Percentiles rank a stretch among this genome's conserved stretches.
Conservation (phyloP, 208 protist genomes). For the Herpetomonas muscarum region DNA sequence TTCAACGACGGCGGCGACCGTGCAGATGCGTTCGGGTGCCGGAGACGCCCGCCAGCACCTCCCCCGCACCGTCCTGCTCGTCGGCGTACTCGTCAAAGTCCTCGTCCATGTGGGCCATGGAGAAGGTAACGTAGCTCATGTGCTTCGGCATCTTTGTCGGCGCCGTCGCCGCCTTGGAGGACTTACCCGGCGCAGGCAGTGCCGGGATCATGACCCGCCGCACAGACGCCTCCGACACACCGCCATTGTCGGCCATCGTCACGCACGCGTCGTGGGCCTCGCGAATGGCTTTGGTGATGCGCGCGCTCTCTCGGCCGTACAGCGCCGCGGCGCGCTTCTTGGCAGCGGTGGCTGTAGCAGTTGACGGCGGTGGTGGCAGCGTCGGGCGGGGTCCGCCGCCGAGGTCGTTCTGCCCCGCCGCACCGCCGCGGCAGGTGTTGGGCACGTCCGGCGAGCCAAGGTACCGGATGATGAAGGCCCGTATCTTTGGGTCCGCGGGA, state of each 20-base stretch:
- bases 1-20: too few species aligned
- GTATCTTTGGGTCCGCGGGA: slow-evolving; percentile 48
- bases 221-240: background rate
- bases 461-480: slow-evolving; percentile 77
- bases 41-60: too few species aligned
- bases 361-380: slow-evolving; percentile 1
- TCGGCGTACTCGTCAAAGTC: too few species aligned
- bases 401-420: background rate
- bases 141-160: too few species aligned
- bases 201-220: background rate
- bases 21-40: too few species aligned
- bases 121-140: too few species aligned
- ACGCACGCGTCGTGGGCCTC: background rate
- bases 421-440: slow-evolving; percentile 5
- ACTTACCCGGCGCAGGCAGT: too few species aligned
- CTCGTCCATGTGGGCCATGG: too few species aligned
- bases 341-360: background rate
- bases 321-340: slow-evolving; percentile 16
- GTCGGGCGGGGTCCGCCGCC: background rate
- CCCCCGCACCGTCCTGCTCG: too few species aligned
- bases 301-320: slow-evolving; percentile 27
- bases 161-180: too few species aligned
- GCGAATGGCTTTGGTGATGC: slow-evolving; percentile 8
- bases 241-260: background rate
- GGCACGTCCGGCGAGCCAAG: slow-evolving; percentile 36